These are phyloP conservation scores for Mentha longifolia DNA, from an alignment of 257 asterid genomes.

Conservation along the genomic window DNA sequence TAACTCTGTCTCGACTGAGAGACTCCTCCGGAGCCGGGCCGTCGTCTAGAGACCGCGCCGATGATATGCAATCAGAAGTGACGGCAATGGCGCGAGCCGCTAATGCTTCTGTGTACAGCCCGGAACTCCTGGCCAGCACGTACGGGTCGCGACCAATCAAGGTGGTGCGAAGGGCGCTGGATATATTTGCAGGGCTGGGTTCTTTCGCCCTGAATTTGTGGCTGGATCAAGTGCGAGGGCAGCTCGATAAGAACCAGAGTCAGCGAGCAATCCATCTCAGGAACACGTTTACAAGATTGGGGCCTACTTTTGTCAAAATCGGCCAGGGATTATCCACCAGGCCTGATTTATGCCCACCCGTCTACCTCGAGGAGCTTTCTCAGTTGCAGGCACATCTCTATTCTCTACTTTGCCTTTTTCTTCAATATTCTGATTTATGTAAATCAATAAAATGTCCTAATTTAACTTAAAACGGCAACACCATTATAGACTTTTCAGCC, in stretches of 20 bases:
- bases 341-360: constrained; percentile 93
- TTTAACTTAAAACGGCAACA: neutral
- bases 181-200: constrained; percentile 71
- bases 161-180: constrained; percentile 71
- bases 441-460: too few relatives aligned
- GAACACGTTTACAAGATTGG: constrained; percentile 77
- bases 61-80: constrained; percentile 94
- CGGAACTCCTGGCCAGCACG: constrained; percentile 52
- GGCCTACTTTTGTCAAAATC: constrained; percentile 94
- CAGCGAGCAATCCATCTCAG: constrained; percentile 73
- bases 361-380: constrained; percentile 87
- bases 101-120: constrained; percentile 75
- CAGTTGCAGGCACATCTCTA: constrained; percentile 65
- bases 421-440: neutral
- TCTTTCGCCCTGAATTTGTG: constrained; percentile 75
- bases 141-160: constrained; percentile 82
- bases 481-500: too few relatives aligned
- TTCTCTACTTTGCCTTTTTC: neutral
- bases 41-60: constrained; percentile 69
- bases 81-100: constrained; percentile 91
- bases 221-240: constrained; percentile 68
- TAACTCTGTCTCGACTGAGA: constrained; percentile 36
- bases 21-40: constrained; percentile 39
- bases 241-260: constrained; percentile 61
- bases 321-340: constrained; percentile 99